Conservation (phyloP, 169 alveolate genomes). For the Eimeria nieschulzi region DNA sequence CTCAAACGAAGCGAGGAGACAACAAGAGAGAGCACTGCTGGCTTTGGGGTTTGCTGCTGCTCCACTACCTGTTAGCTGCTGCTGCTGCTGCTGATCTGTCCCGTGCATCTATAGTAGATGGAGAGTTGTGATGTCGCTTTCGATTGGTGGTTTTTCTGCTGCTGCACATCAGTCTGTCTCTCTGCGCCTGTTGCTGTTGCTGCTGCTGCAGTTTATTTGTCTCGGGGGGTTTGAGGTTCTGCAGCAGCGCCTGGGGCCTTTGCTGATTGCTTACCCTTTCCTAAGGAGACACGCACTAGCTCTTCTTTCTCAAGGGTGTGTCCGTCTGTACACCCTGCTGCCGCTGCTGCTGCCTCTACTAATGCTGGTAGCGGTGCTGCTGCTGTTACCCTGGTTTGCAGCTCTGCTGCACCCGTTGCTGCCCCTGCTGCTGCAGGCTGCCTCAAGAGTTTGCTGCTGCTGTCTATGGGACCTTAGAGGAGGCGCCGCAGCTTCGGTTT, state of each 20-base stretch:
- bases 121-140: background rate
- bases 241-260: slow-evolving; percentile 40
- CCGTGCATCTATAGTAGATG: background rate
- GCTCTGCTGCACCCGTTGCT: slow-evolving; percentile 19
- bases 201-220: slow-evolving; percentile 47
- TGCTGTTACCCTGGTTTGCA: background rate
- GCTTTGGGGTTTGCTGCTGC: slow-evolving; percentile 27
- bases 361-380: background rate
- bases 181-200: slow-evolving; percentile 28
- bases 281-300: background rate
- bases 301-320: slow-evolving; percentile 1
- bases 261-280: background rate
- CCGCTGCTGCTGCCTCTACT: slow-evolving; percentile 21
- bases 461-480: background rate
- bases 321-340: background rate
- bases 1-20: background rate
- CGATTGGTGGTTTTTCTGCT: background rate
- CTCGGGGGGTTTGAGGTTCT: slow-evolving; percentile 36
- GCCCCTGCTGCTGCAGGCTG: slow-evolving; percentile 31
- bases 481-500: background rate
- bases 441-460: slow-evolving; percentile 34
- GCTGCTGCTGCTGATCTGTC: slow-evolving; percentile 4
- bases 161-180: background rate
- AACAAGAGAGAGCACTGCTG: background rate
- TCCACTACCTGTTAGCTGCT: slow-evolving; percentile 20